These are phyloP conservation scores for Trypanosoma grayi DNA, from an alignment of 208 protist species.

Conservation along the genomic window DNA sequence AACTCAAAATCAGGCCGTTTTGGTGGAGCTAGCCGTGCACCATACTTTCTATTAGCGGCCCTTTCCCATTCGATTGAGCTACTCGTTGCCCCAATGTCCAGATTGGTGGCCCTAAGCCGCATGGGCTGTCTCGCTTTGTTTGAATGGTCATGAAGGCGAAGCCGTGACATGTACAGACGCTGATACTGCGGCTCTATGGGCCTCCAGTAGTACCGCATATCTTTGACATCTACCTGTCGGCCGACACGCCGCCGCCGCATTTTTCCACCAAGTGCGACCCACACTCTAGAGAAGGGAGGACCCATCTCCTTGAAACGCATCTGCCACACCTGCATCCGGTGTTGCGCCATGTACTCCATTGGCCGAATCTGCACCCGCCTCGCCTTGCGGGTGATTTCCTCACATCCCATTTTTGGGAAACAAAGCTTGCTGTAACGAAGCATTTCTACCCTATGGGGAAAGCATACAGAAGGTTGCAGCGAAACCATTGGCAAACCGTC, in stretches of 20 bases:
- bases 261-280: constrained; percentile 87
- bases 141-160: constrained; percentile 63
- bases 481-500: not conserved
- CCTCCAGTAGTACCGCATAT: constrained; percentile 88
- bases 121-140: constrained; percentile 58
- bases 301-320: constrained; percentile 91
- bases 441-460: constrained; percentile 29
- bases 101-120: constrained; percentile 71
- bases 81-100: constrained; percentile 55
- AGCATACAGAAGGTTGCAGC: not conserved
- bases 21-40: constrained; percentile 61
- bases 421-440: constrained; percentile 40
- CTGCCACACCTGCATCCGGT: constrained; percentile 87
- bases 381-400: constrained; percentile 76
- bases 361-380: constrained; percentile 72
- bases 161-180: constrained; percentile 86
- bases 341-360: constrained; percentile 60
- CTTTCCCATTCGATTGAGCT: constrained; percentile 73
- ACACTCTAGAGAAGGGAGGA: constrained; percentile 74
- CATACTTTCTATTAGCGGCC: constrained; percentile 76
- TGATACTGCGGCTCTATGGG: constrained; percentile 91
- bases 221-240: constrained; percentile 85
- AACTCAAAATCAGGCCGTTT: constrained; percentile 81
- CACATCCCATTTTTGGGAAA: constrained; percentile 77
- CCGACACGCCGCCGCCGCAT: constrained; percentile 90